These are phyloP conservation scores for Venturia pyrina DNA, from an alignment of 2,329 filamentous ascomycete genomes.

Conservation along the genomic window DNA sequence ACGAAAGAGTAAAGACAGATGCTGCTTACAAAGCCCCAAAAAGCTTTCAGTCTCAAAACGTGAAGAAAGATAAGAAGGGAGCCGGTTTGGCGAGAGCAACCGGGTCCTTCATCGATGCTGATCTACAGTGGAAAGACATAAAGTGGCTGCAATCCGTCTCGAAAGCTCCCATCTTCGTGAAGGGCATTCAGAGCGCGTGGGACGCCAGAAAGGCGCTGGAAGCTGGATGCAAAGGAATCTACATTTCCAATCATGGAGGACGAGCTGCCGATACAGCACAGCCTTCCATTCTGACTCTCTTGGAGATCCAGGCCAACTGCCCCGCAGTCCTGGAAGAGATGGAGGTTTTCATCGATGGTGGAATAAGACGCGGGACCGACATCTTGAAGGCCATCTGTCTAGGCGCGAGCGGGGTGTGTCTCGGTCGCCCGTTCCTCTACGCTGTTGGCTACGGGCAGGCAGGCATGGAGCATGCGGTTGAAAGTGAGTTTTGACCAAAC, in stretches of 20 bases:
- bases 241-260: constrained; percentile 44
- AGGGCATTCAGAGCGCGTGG: constrained; percentile 31
- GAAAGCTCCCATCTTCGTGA: constrained; percentile 32
- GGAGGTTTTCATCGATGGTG: constrained; percentile 29
- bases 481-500: constrained; percentile 22
- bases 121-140: constrained; percentile 40
- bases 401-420: constrained; percentile 29
- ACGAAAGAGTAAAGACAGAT: constrained; percentile 38
- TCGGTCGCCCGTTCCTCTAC: constrained; percentile 29
- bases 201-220: constrained; percentile 33
- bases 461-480: constrained; percentile 26
- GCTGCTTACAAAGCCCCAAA: constrained; percentile 26
- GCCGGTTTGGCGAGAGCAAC: constrained; percentile 46
- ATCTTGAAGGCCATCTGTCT: constrained; percentile 30
- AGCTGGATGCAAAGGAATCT: constrained; percentile 34
- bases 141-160: constrained; percentile 31
- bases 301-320: constrained; percentile 28
- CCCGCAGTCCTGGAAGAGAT: constrained; percentile 26
- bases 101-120: constrained; percentile 44
- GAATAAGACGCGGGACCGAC: constrained; percentile 28
- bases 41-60: constrained; percentile 24
- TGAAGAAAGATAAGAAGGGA: constrained; percentile 44
- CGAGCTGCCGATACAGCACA: constrained; percentile 19
- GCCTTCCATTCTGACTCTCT: constrained; percentile 24
- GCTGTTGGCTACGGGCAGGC: constrained; percentile 27